phyloP scores from a whole-genome alignment of 2,329 filamentous ascomycete genomes.

The Xylaria sp. region DNA sequence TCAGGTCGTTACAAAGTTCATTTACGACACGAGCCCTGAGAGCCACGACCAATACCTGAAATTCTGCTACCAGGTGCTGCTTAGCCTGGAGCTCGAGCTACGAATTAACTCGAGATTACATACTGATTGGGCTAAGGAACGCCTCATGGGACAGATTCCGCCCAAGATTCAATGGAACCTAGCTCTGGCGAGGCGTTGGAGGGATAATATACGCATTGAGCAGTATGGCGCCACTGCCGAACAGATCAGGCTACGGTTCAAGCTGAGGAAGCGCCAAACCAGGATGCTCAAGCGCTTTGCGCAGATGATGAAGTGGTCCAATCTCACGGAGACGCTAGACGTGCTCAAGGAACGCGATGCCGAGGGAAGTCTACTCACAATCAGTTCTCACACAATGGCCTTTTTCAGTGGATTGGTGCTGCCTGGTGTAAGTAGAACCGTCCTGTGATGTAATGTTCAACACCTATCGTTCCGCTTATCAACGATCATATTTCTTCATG shows the following conservation, averaged over 20 bases:
- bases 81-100: conserved; percentile 77
- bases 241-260: conserved; percentile 71
- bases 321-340: conserved; percentile 72
- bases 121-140: conserved; percentile 71
- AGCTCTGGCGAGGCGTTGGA: conserved; percentile 78
- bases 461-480: neutral
- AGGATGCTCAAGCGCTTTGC: conserved; percentile 76
- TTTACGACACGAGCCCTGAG: conserved; percentile 68
- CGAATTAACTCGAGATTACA: conserved; percentile 73
- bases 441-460: neutral
- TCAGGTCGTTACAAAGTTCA: conserved; percentile 79
- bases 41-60: conserved; percentile 69
- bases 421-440: conserved; percentile 66
- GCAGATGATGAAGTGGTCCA: conserved; percentile 80
- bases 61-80: conserved; percentile 81
- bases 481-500: neutral
- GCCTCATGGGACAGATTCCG: conserved; percentile 72
- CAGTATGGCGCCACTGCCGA: conserved; percentile 65
- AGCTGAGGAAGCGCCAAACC: conserved; percentile 73
- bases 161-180: conserved; percentile 78
- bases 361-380: conserved; percentile 67
- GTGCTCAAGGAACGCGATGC: conserved; percentile 69
- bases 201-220: conserved; percentile 75
- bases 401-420: conserved; percentile 81
- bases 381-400: conserved; percentile 78